Evolutionary conservation across 192 early-diverging fungal genomes (phyloP).

Genomic region (Phlyctochytrium arcticum): DNA sequence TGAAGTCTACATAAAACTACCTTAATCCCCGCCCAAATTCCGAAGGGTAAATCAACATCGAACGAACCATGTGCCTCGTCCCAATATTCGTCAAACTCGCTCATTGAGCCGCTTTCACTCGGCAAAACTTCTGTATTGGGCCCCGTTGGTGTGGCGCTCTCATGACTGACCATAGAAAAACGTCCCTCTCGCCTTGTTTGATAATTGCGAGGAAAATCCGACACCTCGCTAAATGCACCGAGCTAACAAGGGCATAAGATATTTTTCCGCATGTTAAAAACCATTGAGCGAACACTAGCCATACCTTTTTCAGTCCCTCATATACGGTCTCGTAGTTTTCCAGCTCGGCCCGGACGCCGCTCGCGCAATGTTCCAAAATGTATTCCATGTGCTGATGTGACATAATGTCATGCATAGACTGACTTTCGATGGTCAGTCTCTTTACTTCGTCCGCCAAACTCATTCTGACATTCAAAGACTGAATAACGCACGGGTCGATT

Average conservation of each 20-base stretch:
- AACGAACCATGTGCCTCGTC: neutral
- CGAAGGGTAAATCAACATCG: constrained; percentile 15
- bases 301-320: constrained; percentile 54
- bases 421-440: constrained; percentile 40
- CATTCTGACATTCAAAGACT: constrained; percentile 46
- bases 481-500: neutral
- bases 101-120: neutral
- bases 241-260: neutral
- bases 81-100: constrained; percentile 7
- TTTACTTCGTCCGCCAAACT: constrained; percentile 50
- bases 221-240: neutral
- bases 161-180: neutral
- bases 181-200: neutral
- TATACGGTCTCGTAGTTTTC: constrained; percentile 46
- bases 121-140: neutral
- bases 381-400: constrained; percentile 35
- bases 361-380: constrained; percentile 33
- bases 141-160: neutral
- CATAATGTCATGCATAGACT: constrained; percentile 39
- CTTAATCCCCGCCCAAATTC: constrained; percentile 1
- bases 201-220: neutral
- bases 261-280: neutral
- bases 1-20: too few species aligned
- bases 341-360: constrained; percentile 39
- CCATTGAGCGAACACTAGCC: neutral